Conservation (phyloP, 371 early-diverging fungal species). For the Mucor ambiguus region DNA sequence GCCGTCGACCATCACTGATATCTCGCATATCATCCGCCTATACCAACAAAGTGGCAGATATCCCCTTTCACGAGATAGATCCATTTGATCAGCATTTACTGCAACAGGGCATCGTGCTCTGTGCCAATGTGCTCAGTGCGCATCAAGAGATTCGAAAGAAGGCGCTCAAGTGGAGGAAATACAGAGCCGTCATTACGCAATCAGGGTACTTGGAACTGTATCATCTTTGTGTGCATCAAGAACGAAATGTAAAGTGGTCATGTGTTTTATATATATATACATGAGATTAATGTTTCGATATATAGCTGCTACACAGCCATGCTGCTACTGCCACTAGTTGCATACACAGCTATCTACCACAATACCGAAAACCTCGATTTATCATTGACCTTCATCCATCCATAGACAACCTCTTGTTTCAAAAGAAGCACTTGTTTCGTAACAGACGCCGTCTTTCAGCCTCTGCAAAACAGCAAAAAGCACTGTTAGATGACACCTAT, state of each 20-base stretch:
- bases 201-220: conserved; percentile 7
- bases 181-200: conserved; percentile 1
- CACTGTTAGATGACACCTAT: neutral
- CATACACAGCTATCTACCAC: neutral
- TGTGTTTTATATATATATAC: neutral
- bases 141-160: conserved; percentile 1
- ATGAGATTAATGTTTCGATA: neutral
- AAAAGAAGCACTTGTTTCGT: neutral
- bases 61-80: neutral
- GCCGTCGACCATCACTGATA: neutral
- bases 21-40: conserved; percentile 3
- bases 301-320: neutral
- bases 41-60: neutral
- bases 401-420: neutral
- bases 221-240: neutral
- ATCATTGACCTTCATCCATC: neutral
- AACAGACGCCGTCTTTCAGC: neutral
- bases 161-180: conserved; percentile 6
- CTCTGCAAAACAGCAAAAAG: neutral
- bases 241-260: neutral
- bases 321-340: neutral
- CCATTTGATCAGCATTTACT: neutral
- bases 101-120: conserved; percentile 4
- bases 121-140: conserved; percentile 1
- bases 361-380: neutral